Conservation (phyloP, 2,329 filamentous ascomycete genomes). For the Paraconiothyrium sp. region DNA sequence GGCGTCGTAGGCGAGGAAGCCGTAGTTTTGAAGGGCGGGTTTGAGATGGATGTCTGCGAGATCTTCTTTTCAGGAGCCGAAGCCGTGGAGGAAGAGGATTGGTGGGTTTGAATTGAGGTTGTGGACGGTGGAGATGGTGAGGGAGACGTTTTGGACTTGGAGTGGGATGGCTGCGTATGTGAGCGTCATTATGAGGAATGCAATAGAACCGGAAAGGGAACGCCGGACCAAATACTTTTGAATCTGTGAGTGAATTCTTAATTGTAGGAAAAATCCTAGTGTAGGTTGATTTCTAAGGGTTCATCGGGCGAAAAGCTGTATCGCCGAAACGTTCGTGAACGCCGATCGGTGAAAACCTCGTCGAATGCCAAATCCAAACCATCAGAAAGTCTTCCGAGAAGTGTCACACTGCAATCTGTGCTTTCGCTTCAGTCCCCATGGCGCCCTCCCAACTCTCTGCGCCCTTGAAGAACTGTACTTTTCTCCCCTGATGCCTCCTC, state of each 20-base stretch:
- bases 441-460: conserved; percentile 12
- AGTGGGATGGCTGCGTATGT: not conserved
- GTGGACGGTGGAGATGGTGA: not conserved
- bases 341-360: too few relatives aligned
- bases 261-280: too few relatives aligned
- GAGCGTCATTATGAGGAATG: not conserved
- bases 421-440: conserved; percentile 9
- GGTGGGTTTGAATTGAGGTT: conserved; percentile 11
- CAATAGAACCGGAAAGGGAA: too few relatives aligned
- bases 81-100: conserved; percentile 37
- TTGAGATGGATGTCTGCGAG: conserved; percentile 30
- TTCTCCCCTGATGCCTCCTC: conserved; percentile 6
- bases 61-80: conserved; percentile 39
- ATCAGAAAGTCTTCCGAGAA: too few relatives aligned
- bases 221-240: too few relatives aligned
- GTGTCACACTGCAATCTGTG: not conserved
- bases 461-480: conserved; percentile 11
- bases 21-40: conserved; percentile 18
- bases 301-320: too few relatives aligned
- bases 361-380: too few relatives aligned
- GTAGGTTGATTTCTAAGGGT: too few relatives aligned
- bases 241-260: too few relatives aligned
- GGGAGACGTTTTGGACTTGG: not conserved
- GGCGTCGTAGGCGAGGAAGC: conserved; percentile 35
- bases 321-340: too few relatives aligned